Conservation (phyloP, 257 asterid genomes). For the Fraxinus anomala region DNA sequence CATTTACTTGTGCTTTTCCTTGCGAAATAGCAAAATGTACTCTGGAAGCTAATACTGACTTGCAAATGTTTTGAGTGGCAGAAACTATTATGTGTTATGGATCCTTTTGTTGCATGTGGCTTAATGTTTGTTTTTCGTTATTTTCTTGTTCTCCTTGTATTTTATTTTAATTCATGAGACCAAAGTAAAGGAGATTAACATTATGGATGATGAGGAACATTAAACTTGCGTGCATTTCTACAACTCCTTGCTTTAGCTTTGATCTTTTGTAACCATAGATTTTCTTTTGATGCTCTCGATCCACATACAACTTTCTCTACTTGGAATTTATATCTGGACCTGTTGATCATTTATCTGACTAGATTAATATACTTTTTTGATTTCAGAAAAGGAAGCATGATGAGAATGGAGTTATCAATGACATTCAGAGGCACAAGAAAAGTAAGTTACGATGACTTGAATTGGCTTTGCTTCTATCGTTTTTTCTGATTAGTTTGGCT, state of each 20-base stretch:
- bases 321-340: not conserved
- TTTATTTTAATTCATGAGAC: slow-evolving; percentile 7
- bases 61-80: slow-evolving; percentile 7
- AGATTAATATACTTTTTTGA: slow-evolving; percentile 13
- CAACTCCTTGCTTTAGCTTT: not conserved
- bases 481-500: slow-evolving; percentile 4
- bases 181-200: not conserved
- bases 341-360: slow-evolving; percentile 18
- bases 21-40: slow-evolving; percentile 19
- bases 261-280: slow-evolving; percentile 3
- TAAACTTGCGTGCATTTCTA: not conserved
- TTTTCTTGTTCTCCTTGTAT: slow-evolving; percentile 6
- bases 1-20: slow-evolving; percentile 20
- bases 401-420: slow-evolving; percentile 57
- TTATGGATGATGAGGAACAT: slow-evolving; percentile 8
- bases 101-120: not conserved
- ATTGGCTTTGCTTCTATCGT: not conserved
- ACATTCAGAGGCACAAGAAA: slow-evolving; percentile 64
- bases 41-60: not conserved
- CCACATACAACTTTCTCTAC: not conserved
- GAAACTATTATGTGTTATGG: not conserved
- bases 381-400: slow-evolving; percentile 71
- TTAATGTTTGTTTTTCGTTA: not conserved
- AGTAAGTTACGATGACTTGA: slow-evolving; percentile 58
- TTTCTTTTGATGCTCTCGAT: not conserved